Evolutionary conservation across 2,329 filamentous ascomycete species (phyloP).

Genomic region (Dactylellina haptotyla): DNA sequence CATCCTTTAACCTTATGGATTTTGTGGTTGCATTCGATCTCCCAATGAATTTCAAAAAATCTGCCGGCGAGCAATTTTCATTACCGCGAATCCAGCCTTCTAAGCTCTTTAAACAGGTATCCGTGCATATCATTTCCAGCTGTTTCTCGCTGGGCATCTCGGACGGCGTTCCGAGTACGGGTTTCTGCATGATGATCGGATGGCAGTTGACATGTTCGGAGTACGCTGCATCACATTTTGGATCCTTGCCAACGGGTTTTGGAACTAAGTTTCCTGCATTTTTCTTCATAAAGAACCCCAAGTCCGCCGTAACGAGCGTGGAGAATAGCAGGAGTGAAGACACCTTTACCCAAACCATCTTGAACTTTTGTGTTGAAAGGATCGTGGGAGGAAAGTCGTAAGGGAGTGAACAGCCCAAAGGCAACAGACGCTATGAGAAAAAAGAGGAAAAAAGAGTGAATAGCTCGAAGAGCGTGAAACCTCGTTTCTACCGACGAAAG

Average conservation of each 20-base stretch:
- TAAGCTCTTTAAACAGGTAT: constrained; percentile 26
- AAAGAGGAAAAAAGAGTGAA: constrained; percentile 15
- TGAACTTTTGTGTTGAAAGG: constrained; percentile 30
- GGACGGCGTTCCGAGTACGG: constrained; percentile 1
- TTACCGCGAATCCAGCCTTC: constrained; percentile 35
- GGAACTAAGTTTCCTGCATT: constrained; percentile 29
- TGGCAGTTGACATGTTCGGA: constrained; percentile 22
- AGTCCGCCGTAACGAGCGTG: constrained; percentile 8
- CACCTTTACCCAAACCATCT: constrained; percentile 27
- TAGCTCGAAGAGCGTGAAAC: not conserved
- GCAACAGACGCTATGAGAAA: not conserved
- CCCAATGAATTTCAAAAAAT: constrained; percentile 22
- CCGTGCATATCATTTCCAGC: constrained; percentile 31
- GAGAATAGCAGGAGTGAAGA: constrained; percentile 31
- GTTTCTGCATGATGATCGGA: constrained; percentile 13
- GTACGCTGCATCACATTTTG: constrained; percentile 21
- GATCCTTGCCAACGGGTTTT: constrained; percentile 10
- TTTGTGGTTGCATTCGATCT: constrained; percentile 27
- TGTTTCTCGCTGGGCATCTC: constrained; percentile 7
- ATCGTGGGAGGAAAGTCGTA: constrained; percentile 3
- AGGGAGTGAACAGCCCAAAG: constrained; percentile 2
- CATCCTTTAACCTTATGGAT: constrained; percentile 7
- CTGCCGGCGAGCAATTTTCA: not conserved
- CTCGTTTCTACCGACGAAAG: constrained; percentile 3
- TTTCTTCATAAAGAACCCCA: constrained; percentile 28